Base-by-base conservation (phyloP, 31 red algal genomes). In the Pterothamnion heteromorphum region DNA sequence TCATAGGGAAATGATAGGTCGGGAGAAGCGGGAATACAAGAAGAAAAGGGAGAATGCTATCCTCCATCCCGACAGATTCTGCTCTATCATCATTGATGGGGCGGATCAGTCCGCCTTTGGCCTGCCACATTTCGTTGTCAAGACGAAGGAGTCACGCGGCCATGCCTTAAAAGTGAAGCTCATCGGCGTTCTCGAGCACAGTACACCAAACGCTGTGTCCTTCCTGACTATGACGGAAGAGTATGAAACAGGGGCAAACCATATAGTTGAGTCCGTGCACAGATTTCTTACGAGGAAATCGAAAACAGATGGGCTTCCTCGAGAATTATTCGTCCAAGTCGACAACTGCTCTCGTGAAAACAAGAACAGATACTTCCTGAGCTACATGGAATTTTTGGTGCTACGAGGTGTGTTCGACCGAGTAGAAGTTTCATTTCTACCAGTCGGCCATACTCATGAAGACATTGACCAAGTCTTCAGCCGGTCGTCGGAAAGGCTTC, bases 361-460 rank as follows among this genome's bases (percentile, higher is more conserved):
- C 22, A 83, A 43, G 0, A 92, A 92, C 57, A n/a, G 34, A 33
- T 84, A 51, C 38, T 35, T 84, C n/a, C 36, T 92, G 1, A 0
- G 34, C 0, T 92, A 92, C 3, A 30, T 83, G 23, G 74, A 82
- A 44, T 81, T 24, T 92, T 36, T 92, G n/a, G 90, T 92, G 5
- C 14, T n/a, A 5, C 0, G 0, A 18, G 20, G 28, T 0, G 72
- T 92, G 20, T 92, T 24, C 31, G 44, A 82, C 0, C 36, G 41
- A 74, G n/a, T 80, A 0, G 0, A 83, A 38, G 72, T 21, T 1
- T 18, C 14, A 20, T 90, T 90, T 35, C 57, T 74, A 9, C 88
- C 57, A 18, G 57, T 74, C 1, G 90, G 90, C 31, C 90, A 92
- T 43, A 90, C 88, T 27, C 88, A 90, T 14, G 41, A 74, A n/a